phyloP scores from a whole-genome alignment of 2,329 filamentous ascomycete genomes.

The Aspergillus felis region DNA sequence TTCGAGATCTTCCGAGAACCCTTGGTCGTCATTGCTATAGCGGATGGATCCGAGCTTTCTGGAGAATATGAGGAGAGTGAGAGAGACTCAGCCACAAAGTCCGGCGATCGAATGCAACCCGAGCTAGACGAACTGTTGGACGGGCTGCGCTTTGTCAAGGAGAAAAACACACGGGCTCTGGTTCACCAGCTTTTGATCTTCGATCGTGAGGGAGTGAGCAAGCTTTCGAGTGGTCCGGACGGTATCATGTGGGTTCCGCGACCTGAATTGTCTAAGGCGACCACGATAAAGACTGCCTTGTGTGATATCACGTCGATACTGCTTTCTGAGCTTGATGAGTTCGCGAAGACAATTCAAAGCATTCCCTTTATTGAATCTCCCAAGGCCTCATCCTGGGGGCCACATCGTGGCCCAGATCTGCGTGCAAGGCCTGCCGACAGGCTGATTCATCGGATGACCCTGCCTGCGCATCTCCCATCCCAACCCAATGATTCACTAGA shows the following conservation, averaged over 20 bases:
- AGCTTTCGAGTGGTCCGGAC: constrained; percentile 55
- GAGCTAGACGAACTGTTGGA: constrained; percentile 45
- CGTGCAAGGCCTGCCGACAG: constrained; percentile 51
- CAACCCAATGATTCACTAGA: constrained; percentile 34
- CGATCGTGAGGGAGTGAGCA: constrained; percentile 59
- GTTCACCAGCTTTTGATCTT: constrained; percentile 78
- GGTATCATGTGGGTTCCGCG: constrained; percentile 70
- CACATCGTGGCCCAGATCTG: constrained; percentile 49
- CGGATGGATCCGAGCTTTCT: constrained; percentile 70
- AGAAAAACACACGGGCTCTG: constrained; percentile 70
- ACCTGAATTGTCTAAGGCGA: constrained; percentile 63
- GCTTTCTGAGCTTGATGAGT: constrained; percentile 69
- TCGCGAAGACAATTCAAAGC: constrained; percentile 69
- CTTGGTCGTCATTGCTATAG: constrained; percentile 76
- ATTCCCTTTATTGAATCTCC: constrained; percentile 76
- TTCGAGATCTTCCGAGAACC: constrained; percentile 90
- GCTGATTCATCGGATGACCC: constrained; percentile 69
- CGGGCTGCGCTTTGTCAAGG: constrained; percentile 66
- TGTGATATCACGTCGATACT: constrained; percentile 72
- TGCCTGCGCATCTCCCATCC: constrained; percentile 60
- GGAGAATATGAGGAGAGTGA: constrained; percentile 20
- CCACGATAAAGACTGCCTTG: constrained; percentile 77
- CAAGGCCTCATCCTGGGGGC: constrained; percentile 45
- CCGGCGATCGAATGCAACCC: constrained; percentile 30
- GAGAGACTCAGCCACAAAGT: constrained; percentile 8